Base-by-base conservation (phyloP, 805 yeast genomes). In the Ogataea wickerhamii region DNA sequence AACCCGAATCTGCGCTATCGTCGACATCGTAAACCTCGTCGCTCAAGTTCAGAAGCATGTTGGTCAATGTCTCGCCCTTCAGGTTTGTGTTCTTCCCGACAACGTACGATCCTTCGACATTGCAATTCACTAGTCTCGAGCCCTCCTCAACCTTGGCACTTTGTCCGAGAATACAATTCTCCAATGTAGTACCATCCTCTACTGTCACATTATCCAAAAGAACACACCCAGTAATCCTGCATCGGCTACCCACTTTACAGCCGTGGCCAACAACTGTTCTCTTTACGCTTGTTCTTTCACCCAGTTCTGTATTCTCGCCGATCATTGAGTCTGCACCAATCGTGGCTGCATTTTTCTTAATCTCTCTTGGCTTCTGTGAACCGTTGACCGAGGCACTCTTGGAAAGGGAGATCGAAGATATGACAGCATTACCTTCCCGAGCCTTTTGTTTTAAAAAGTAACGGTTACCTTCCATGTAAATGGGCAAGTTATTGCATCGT, bases 381-480 rank as follows among this genome's bases (percentile, higher is more conserved):
- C 16, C n/a, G 8, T 8, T 12, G 25, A 21, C 19, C n/a, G 40
- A 37, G 24, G 28, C 34, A 27, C 37, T 23, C 22, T 24, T 39
- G 17, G 28, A 39, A 6, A 34, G 31, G 3, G 37, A 37, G 17
- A 34, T 32, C 8, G 32, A 16, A 13, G 44, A 34, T 12, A 21
- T 28, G 2, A 17, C 22, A 5, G 24, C 16, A 25, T 38, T 48
- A 22, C 42, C 36, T 24, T 55, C 47, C 39, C 66, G 66, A 1
- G 89, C 89, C 51, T 76, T 78, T 28, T 71, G 42, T 55, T 77
- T 83, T 74, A 91, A 73, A 40, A 82, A 71, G 53, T 75, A 71
- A 45, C 98, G 71, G 58, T 88, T 93, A 16, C 94, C 88, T 63
- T 93, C 99, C 78, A 87, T 75, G 60, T 80, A 88, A 2, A 91